Evolutionary conservation across 1,284 basidiomycete species (phyloP).

Genomic region (Puccinia coronata): DNA sequence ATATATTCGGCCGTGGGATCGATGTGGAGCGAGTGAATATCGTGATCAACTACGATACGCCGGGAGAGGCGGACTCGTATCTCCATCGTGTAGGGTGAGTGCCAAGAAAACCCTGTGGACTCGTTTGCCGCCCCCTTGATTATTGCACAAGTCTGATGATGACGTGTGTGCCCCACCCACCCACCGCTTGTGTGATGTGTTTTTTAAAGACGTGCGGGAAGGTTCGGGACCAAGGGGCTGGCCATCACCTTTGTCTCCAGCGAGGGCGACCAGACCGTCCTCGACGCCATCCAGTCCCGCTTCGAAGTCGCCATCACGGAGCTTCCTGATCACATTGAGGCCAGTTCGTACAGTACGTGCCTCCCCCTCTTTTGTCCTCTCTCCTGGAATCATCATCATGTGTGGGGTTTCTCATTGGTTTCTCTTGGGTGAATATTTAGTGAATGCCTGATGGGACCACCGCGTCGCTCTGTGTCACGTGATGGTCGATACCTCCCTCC

Average conservation of each 20-base stretch:
- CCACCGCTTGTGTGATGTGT: neutral
- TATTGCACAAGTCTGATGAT: neutral
- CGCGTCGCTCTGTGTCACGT: too few relatives aligned
- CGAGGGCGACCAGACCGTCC: slow-evolving; percentile 88
- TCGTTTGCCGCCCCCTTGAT: neutral
- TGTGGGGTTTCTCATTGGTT: too few relatives aligned
- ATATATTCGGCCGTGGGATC: slow-evolving; percentile 95
- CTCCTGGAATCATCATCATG: neutral
- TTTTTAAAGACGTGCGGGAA: slow-evolving; percentile 85
- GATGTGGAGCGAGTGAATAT: slow-evolving; percentile 98
- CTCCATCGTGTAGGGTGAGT: slow-evolving; percentile 84
- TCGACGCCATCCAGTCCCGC: slow-evolving; percentile 83
- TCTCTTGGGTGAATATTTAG: too few relatives aligned
- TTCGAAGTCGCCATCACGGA: slow-evolving; percentile 93
- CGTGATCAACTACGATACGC: slow-evolving; percentile 78
- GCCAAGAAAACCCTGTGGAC: neutral
- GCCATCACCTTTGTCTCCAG: slow-evolving; percentile 96
- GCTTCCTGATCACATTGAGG: slow-evolving; percentile 87
- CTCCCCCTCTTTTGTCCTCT: neutral
- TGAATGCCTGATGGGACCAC: too few relatives aligned
- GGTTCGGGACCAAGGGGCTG: slow-evolving; percentile 98
- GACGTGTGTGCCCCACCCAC: too few relatives aligned
- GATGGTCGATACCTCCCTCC: too few relatives aligned
- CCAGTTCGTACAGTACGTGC: slow-evolving; percentile 61
- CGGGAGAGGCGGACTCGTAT: slow-evolving; percentile 95